phyloP scores from a whole-genome alignment of 2,329 filamentous ascomycete species.

The Colletotrichum simmondsii region DNA sequence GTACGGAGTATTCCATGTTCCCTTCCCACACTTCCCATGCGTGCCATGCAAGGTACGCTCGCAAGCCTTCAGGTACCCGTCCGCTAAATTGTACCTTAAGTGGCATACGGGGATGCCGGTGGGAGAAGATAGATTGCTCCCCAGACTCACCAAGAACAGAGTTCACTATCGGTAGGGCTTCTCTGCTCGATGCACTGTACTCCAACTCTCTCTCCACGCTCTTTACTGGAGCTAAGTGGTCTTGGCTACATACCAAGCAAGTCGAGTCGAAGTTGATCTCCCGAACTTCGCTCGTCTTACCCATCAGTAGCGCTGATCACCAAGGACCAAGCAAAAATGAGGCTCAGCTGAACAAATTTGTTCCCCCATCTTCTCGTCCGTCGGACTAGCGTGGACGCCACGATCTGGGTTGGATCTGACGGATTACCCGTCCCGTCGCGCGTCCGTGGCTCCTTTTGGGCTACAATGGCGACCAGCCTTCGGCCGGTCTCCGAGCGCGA shows the following conservation, averaged over 20 bases:
- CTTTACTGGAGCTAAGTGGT: background rate
- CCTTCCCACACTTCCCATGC: background rate
- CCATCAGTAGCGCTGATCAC: constrained; percentile 16
- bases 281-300: background rate
- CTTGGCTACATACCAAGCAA: background rate
- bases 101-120: constrained; percentile 16
- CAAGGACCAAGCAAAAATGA: background rate
- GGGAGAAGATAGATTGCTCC: constrained; percentile 14
- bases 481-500: constrained; percentile 16
- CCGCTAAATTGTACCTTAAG: background rate
- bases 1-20: background rate
- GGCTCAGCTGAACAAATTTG: background rate
- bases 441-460: constrained; percentile 12
- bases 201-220: background rate
- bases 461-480: constrained; percentile 10
- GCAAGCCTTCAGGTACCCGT: constrained; percentile 24
- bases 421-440: background rate
- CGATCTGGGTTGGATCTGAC: background rate
- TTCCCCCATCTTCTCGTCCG: constrained; percentile 9
- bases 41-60: background rate
- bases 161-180: constrained; percentile 20
- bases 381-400: background rate
- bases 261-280: background rate
- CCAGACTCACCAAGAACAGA: background rate
- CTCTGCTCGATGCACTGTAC: background rate